Conservation (phyloP, 2,329 filamentous ascomycete species). For the Rhynchosporium graminicola region DNA sequence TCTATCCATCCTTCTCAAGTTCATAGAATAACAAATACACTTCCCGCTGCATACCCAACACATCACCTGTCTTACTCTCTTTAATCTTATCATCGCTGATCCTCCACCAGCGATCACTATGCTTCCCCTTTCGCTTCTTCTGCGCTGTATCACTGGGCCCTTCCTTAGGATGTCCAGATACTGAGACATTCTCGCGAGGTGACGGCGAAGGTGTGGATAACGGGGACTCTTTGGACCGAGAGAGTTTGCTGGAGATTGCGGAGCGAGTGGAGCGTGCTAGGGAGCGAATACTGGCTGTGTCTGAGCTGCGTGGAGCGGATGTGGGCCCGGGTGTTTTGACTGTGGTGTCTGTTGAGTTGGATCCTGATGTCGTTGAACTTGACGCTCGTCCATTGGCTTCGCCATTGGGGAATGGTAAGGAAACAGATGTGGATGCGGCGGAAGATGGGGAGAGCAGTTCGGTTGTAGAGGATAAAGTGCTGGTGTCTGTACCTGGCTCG, state of each 20-base stretch:
- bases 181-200: constrained; percentile 4
- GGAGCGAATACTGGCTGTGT: constrained; percentile 56
- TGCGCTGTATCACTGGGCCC: constrained; percentile 33
- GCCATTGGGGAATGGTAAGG: constrained; percentile 31
- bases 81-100: constrained; percentile 97
- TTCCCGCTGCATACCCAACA: constrained; percentile 90
- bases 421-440: constrained; percentile 32
- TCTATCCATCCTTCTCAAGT: constrained; percentile 50
- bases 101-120: constrained; percentile 86
- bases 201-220: constrained; percentile 16
- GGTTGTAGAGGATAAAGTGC: constrained; percentile 34
- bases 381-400: constrained; percentile 13
- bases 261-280: constrained; percentile 59
- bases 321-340: constrained; percentile 28
- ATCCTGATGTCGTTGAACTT: constrained; percentile 19
- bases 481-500: constrained; percentile 28
- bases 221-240: constrained; percentile 26
- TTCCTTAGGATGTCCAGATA: background rate
- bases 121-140: constrained; percentile 58
- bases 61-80: constrained; percentile 88
- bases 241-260: constrained; percentile 49
- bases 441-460: constrained; percentile 37
- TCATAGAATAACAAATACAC: constrained; percentile 98
- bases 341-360: constrained; percentile 23
- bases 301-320: constrained; percentile 43